Base-by-base conservation (phyloP, 2,329 filamentous ascomycete genomes). In the Aspergillus sp. region DNA sequence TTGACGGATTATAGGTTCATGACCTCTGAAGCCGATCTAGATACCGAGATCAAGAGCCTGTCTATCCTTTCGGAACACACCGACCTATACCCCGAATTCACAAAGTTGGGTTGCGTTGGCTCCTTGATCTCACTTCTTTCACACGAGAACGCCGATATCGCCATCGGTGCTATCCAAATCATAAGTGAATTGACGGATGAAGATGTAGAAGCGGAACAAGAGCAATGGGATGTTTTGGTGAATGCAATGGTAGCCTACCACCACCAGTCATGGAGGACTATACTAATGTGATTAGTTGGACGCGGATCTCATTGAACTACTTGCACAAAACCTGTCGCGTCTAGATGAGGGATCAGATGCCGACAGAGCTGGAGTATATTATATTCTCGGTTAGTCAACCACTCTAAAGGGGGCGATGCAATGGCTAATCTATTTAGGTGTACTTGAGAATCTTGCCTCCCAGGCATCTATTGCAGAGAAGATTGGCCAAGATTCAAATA, bases 81-180 rank as follows among this genome's bases (percentile, higher is more conserved):
- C 3, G 88, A 90, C 60, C 82, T 96, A 19, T 97, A 95, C 73
- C 79, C 79, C 12, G 90, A 96, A 60, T 92, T 96, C 68, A 87
- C 89, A 33, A 87, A 86, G 64, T 80, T 92, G 52, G 90, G 90
- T 19, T 90, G 87, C 58, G 86, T 87, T 0, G 84, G 77, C 4
- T 93, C 88, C 55, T 76, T 99, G 51, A 91, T 96, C 1, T 85
- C 88, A 2, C 76, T 99, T 52, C 79, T 99, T 49, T 89, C 93
- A 15, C 95, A 99, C 72, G 95, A 99, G 68, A 99, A 99, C 72
- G 93, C 93, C 0, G 95, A 99, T 70, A 96, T 99, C 63, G 92
- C 95, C 11, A 96, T 98, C 66, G 90, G 89, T 62, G 90, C 89
- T 0, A 87, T 96, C 50, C 90, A 98, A 77, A 90, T 97, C 47